Evolutionary conservation across 805 yeast species (phyloP), one percentile per base, ranked within the genome.

Genomic region (Brettanomyces custersianus): DNA sequence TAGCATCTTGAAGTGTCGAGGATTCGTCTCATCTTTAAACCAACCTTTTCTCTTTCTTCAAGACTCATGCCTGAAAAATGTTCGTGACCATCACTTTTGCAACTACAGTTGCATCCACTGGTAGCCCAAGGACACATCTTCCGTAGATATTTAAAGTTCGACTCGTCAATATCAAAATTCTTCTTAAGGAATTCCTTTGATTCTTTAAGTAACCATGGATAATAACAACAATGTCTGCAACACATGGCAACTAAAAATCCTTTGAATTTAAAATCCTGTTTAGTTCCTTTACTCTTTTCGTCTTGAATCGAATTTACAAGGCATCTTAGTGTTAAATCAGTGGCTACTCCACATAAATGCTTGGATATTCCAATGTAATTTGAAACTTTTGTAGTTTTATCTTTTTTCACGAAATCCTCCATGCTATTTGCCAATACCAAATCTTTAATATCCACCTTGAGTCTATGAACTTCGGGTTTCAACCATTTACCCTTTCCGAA

Each of bases 331-430:
- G 96, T 81, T 34, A 87, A 61, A 54, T 87, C 96, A 0, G 96
- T 88, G 1, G 96, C 96, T 3, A 82, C 94, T 4, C 96, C 96
- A 59, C 96, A 87, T 24, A 88, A 59, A 59, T 87, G 96, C 54
- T 87, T 87, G 4, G 95, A 86, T 3, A 87, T 73, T 2, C 78
- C 85, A 7, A 80, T 78, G 22, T 43, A 44, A 17, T 6, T 36
- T 24, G 24, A n/a, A n/a, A n/a, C n/a, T 20, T 13, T 31, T 13
- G 3, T 34, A 31, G 4, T 38, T 19, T 15, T 45, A 42, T 9
- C 16, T 28, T 2, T 25, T 30, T 4, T 29, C 24, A 31, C 23
- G 24, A 59, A 48, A 2, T 44, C 48, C 16, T 51, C 48, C 2
- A 76, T 40, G 13, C 76, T 64, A 17, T 61, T 51, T 34, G 67